Evolutionary conservation across 768 basidiomycete genomes (phyloP).

Genomic region (Suillus alpinus): DNA sequence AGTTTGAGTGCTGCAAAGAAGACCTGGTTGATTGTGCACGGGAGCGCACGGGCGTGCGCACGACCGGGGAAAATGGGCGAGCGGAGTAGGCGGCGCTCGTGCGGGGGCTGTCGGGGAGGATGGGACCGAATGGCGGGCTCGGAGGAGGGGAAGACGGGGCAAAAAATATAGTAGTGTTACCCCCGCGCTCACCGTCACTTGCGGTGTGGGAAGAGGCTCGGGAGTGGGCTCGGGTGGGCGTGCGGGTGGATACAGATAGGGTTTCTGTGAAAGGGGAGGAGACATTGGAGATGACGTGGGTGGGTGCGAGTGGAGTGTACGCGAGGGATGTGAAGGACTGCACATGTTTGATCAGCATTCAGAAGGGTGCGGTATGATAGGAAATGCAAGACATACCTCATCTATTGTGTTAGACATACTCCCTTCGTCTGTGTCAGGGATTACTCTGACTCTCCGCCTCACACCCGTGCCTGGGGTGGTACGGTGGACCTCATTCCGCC

Average conservation of each 20-base stretch:
- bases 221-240: slow-evolving; percentile 16
- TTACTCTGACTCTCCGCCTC: slow-evolving; percentile 2
- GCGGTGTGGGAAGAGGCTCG: background rate
- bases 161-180: background rate
- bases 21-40: background rate
- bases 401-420: slow-evolving; percentile 35
- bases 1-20: background rate
- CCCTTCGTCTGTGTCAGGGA: slow-evolving; percentile 11
- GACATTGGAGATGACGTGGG: slow-evolving; percentile 45
- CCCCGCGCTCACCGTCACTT: slow-evolving; percentile 13
- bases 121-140: slow-evolving; percentile 24
- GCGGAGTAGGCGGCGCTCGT: slow-evolving; percentile 28
- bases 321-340: slow-evolving; percentile 47
- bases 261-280: slow-evolving; percentile 23
- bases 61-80: slow-evolving; percentile 28
- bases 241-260: background rate
- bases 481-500: slow-evolving; percentile 44
- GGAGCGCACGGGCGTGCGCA: slow-evolving; percentile 7
- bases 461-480: slow-evolving; percentile 1
- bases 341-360: background rate
- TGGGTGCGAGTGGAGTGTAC: slow-evolving; percentile 47
- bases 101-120: slow-evolving; percentile 27
- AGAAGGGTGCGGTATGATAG: background rate
- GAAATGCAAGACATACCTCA: slow-evolving; percentile 39
- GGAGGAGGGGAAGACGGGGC: slow-evolving; percentile 1